Evolutionary conservation across 2,329 filamentous ascomycete genomes (phyloP).

Genomic region (Stagonosporopsis tanaceti): DNA sequence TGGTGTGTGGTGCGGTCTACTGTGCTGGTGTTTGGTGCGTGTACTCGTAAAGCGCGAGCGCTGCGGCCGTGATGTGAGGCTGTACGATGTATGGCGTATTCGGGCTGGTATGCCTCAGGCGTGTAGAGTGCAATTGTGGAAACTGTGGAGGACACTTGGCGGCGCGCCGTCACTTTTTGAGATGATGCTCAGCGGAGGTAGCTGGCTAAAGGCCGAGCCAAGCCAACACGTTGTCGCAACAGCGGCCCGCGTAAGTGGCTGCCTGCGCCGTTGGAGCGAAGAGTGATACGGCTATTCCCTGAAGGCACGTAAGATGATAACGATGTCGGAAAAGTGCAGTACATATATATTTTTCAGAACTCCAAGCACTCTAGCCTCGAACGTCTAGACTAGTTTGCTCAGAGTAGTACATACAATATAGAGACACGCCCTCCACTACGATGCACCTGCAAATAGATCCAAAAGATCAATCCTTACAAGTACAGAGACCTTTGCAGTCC

Average conservation of each 20-base stretch:
- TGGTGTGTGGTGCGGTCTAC: background rate
- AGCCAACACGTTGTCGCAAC: slow-evolving; percentile 5
- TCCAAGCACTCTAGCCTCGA: slow-evolving; percentile 11
- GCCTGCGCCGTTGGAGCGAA: background rate
- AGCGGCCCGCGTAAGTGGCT: slow-evolving; percentile 9
- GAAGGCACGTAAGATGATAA: background rate
- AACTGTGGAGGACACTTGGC: slow-evolving; percentile 32
- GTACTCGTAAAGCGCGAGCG: background rate
- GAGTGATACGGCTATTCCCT: background rate
- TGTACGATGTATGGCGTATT: background rate
- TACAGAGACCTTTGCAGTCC: slow-evolving; percentile 29
- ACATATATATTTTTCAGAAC: slow-evolving; percentile 20
- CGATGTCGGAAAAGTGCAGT: background rate
- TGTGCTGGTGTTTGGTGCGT: too few relatives aligned
- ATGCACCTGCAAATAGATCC: slow-evolving; percentile 15
- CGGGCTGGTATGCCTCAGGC: background rate
- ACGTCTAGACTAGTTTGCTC: slow-evolving; percentile 9
- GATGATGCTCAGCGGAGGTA: background rate
- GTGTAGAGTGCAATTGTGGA: slow-evolving; percentile 16
- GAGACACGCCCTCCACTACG: slow-evolving; percentile 20
- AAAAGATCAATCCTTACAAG: slow-evolving; percentile 35
- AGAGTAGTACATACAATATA: slow-evolving; percentile 24
- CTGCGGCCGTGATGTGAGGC: background rate
- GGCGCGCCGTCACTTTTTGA: slow-evolving; percentile 18
- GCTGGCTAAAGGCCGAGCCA: slow-evolving; percentile 23